Base-by-base conservation (phyloP, 1,139 yeast species). In the Wickerhamiella pararugosa region DNA sequence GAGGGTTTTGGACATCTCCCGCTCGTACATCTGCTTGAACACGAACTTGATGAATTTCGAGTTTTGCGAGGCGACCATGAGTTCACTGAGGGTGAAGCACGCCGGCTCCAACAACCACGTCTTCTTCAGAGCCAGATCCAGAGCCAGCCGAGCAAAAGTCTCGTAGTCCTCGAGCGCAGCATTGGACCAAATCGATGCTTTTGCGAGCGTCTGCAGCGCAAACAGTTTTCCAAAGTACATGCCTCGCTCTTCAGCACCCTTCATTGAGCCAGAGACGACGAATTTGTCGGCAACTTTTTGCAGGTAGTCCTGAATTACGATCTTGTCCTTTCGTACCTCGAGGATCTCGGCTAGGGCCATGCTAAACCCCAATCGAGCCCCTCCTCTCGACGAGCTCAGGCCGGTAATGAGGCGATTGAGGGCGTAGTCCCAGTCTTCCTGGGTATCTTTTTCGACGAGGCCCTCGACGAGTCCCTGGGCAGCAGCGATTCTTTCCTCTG, bases 51-150 rank as follows among this genome's bases (percentile, higher is more conserved):
- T 15, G 21, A 15, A 15, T 15, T 15, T 15, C 21, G 21, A 15
- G 21, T 15, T 15, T 15, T 15, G 21, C 21, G 21, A 15, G 5
- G 28, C 30, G 6, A 66, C 52, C 5, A 67, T 62, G 4, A 53
- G 50, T 5, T 51, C 56, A 34, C 57, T 56, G 40, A 87, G 64
- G 1, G 93, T 78, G 55, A 70, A 81, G 50, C 82, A 67, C 36
- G 86, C 70, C 5, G 93, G 75, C 60, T 87, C 96, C 47, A 94
- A 66, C 37, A 87, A 70, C 97, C 97, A 87, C 2, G 84, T 71
- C 58, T 87, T 87, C 29, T 64, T 53, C 27, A 66, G 58, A 0
- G 93, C 72, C 45, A 87, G 64, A 25, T 70, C 73, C n/a, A 82
- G 59, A 34, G 81, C 55, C 31, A 65, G 58, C 5, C 66, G 62